A percentile compares a stretch with the other conserved stretches of the same genome.
Conservation (phyloP, 148 eudicot species). For the Rhododendron williamsianum region DNA sequence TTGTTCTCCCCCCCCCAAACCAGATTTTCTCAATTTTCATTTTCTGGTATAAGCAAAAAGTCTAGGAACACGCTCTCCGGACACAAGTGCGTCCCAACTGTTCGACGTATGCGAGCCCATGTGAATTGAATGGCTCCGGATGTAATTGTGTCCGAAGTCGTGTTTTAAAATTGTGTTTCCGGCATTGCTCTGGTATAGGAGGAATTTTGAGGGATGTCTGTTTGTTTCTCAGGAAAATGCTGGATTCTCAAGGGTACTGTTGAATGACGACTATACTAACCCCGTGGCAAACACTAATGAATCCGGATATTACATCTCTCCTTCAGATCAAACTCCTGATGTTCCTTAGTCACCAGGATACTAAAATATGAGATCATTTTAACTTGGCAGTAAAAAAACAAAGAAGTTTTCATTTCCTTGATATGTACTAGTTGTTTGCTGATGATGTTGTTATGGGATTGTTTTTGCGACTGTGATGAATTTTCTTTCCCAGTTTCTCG, state of each 20-base stretch:
- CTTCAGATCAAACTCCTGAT: not conserved
- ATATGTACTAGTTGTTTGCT: not conserved
- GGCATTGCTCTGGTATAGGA: not conserved
- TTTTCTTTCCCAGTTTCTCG: not conserved
- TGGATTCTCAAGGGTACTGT: not conserved
- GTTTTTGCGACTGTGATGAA: not conserved
- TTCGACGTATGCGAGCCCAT: too few relatives aligned
- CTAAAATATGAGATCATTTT: not conserved
- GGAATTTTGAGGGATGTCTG: not conserved
- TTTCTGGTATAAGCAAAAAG: not conserved
- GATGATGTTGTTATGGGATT: not conserved
- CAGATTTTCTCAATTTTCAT: not conserved
- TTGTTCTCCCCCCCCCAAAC: too few relatives aligned
- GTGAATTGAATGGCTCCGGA: not conserved
- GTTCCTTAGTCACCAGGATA: not conserved
- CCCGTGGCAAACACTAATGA: conserved; percentile 12
- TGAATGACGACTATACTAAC: not conserved
- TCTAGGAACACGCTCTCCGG: not conserved
- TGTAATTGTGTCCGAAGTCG: not conserved
- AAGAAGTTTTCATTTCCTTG: not conserved
- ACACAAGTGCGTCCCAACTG: not conserved
- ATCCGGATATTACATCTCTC: not conserved
- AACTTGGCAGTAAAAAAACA: not conserved
- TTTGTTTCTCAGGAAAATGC: conserved; percentile 15
- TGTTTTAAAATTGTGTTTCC: too few relatives aligned